Evolutionary conservation across 805 yeast genomes (phyloP), one percentile per base, ranked within the genome.

Genomic region (Sungouiella thailandica): DNA sequence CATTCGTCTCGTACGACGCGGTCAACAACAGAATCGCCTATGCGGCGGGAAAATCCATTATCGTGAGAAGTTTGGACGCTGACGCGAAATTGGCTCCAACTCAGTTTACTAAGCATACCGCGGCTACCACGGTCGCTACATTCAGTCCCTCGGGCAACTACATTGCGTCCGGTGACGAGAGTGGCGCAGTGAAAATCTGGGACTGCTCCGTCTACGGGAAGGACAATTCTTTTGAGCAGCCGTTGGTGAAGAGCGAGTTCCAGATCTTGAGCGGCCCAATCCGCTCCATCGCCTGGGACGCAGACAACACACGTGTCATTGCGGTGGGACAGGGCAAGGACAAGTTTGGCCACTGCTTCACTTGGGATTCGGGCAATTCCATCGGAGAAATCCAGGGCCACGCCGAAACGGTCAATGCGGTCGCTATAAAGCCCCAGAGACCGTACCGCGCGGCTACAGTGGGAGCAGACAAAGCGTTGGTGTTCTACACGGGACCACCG

Each of bases 361-460:
- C 95, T 6, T 83, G 83, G 74, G 99, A 93, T 53, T 75, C 95
- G 1, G 98, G 98, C 40, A 93, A 93, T 60, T 78, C 96, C n/a
- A 79, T 93, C 28, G 99, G 98, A 35, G 97, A 93, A 54, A 81
- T 90, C 49, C 79, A 88, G 31, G 98, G 98, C 16, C 98, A 93
- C 55, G 73, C 90, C 12, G 80, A 86, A 17, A 76, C 74, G 29
- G 77, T 90, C 52, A 87, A 84, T 52, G 86, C 93, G 0, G 95
- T 88, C 14, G 77, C 83, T 37, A 81, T 90, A 44, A 81, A 83
- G 52, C 87, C 89, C 14, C 76, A 73, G 43, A 76, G 98, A 58
- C 98, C 98, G 7, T 86, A 83, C 65, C 70, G 96, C 37, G 96
- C 96, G 0, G 95, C 83, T 5, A 88, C 97, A 2, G 97, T 83